Conservation (phyloP, 768 basidiomycete genomes). For the Boletus pseudopeckii region DNA sequence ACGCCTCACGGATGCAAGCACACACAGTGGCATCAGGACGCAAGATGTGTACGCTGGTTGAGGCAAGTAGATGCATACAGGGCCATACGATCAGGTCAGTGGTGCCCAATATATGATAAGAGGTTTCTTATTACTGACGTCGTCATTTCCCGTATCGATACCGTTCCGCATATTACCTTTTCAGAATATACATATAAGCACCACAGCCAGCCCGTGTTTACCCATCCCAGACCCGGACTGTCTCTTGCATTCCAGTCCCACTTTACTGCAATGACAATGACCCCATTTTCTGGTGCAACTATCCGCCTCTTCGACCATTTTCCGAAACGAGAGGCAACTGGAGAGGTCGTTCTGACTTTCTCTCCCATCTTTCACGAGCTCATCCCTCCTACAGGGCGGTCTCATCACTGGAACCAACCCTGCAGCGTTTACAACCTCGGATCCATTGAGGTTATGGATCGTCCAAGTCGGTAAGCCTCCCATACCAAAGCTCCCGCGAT, state of each 20-base stretch:
- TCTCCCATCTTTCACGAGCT: background rate
- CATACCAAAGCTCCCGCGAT: background rate
- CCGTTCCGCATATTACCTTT: no score
- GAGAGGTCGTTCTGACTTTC: slow-evolving; percentile 16
- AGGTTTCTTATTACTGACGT: background rate
- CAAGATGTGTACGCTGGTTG: background rate
- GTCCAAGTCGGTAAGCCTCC: slow-evolving; percentile 65
- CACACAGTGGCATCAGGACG: background rate
- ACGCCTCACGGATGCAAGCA: no score
- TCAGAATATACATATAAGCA: background rate
- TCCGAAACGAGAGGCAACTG: slow-evolving; percentile 17
- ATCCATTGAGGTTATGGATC: slow-evolving; percentile 77
- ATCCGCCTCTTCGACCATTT: slow-evolving; percentile 3
- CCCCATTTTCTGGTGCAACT: slow-evolving; percentile 48
- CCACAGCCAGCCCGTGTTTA: no score
- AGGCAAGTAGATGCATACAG: background rate
- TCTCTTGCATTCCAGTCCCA: background rate
- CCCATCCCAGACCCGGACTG: no score
- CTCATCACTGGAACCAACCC: slow-evolving; percentile 76
- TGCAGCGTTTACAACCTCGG: slow-evolving; percentile 53
- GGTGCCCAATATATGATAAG: background rate
- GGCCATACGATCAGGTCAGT: no score
- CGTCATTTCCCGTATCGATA: no score
- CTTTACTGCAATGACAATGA: slow-evolving; percentile 25
- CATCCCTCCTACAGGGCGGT: slow-evolving; percentile 52